These are phyloP conservation scores for Zygoascus ofunaensis DNA, from an alignment of 805 yeast species.

Conservation along the genomic window DNA sequence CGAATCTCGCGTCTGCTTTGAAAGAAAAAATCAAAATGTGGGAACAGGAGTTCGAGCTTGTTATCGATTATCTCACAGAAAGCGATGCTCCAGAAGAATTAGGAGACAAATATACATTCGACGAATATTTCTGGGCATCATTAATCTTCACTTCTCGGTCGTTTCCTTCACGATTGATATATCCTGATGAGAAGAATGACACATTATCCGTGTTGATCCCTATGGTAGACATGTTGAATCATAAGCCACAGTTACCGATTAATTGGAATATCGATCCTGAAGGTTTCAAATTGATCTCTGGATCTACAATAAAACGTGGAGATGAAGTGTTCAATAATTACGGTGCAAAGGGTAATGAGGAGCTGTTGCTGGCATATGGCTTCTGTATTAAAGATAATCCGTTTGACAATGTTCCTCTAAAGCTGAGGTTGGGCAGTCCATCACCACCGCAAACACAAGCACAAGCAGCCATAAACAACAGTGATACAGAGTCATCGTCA, in stretches of 20 bases:
- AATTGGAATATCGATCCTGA: conserved; percentile 42
- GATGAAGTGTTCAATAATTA: conserved; percentile 68
- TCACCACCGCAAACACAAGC: background rate
- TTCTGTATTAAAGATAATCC: conserved; percentile 52
- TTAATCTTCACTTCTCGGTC: conserved; percentile 67
- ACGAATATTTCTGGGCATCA: conserved; percentile 60
- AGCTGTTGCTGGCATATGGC: conserved; percentile 72
- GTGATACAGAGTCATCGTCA: background rate
- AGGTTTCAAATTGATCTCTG: conserved; percentile 22
- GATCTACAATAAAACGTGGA: conserved; percentile 27
- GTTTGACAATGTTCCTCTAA: conserved; percentile 50
- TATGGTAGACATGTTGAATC: conserved; percentile 70
- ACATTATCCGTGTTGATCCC: conserved; percentile 67
- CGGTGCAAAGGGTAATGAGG: conserved; percentile 84
- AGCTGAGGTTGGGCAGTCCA: conserved; percentile 29
- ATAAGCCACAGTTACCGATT: conserved; percentile 50
- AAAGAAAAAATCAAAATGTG: conserved; percentile 37
- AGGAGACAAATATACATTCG: conserved; percentile 11
- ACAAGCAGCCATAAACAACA: background rate
- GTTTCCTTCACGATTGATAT: conserved; percentile 59
- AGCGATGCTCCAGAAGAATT: background rate
- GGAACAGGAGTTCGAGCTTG: conserved; percentile 48
- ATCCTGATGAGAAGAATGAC: conserved; percentile 24
- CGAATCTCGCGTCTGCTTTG: conserved; percentile 56
- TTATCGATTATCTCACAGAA: background rate